Percentiles rank a stretch among this genome's conserved stretches.
These are phyloP conservation scores for Colletotrichum sp. DNA, from an alignment of 2,329 filamentous ascomycete genomes.

Conservation along the genomic window DNA sequence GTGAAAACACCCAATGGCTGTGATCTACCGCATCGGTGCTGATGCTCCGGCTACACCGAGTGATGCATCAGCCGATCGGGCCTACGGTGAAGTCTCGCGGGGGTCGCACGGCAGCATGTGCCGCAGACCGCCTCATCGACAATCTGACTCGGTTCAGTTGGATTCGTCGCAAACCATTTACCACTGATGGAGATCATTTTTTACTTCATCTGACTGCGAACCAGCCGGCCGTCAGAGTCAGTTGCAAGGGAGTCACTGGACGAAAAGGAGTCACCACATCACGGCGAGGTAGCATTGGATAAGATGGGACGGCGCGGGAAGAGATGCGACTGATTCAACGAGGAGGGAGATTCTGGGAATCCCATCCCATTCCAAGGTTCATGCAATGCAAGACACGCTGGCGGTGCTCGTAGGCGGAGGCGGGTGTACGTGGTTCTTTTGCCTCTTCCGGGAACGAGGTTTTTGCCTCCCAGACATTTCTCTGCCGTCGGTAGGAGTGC, in stretches of 20 bases:
- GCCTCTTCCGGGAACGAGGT: neutral
- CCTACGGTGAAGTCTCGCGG: neutral
- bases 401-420: neutral
- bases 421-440: neutral
- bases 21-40: neutral
- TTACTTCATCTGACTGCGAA: neutral
- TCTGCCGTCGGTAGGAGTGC: neutral
- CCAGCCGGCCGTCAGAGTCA: neutral
- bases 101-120: neutral
- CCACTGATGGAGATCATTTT: neutral
- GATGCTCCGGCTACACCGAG: neutral
- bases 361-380: slow-evolving; percentile 1
- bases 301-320: neutral
- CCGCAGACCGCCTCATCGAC: neutral
- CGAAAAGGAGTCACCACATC: neutral
- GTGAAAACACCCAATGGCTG: neutral
- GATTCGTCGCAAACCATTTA: neutral
- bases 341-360: neutral
- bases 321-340: neutral
- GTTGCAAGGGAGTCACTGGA: neutral
- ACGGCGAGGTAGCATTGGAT: neutral
- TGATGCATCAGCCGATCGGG: neutral
- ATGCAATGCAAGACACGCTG: slow-evolving; percentile 24
- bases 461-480: neutral
- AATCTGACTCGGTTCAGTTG: neutral